Base-by-base conservation (phyloP, 352 stramenopile species). In the Halophytophthora polymorphica region DNA sequence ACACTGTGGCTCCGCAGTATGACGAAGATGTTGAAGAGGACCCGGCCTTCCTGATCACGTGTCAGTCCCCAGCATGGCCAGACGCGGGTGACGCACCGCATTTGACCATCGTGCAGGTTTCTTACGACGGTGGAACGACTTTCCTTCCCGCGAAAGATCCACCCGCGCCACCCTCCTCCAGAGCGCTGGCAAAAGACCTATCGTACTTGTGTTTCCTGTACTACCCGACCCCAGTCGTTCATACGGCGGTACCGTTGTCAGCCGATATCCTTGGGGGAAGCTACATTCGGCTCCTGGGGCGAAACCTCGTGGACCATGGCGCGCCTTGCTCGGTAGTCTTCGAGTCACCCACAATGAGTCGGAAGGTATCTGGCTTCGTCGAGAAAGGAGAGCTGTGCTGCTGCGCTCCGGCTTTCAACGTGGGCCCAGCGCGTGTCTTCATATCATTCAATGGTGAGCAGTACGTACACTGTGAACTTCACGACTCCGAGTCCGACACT, bases 121-220 rank as follows among this genome's bases (percentile, higher is more conserved):
- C 79, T 3, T 79, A 81, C 37, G 82, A 92, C 34, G 61, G 53
- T 28, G 79, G 82, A 5, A 56, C 67, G 18, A 80, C 59, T 21
- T 68, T 61, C 37, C 59, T 64, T 7, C 59, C 59, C 6, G 19
- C 23, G 14, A 61, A 60, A 38, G 55, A 60, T n/a, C 23, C 43
- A 0, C 35, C 55, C 28, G 39, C 23, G 13, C 29, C 48, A 33
- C 14, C 43, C 36, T 50, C 56, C 10, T 38, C 34, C 17, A 68
- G 31, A 39, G 60, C 37, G 22, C 44, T 86, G 18, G 45, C 70
- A 10, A 74, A 73, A 19, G 79, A 90, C 42, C 58, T 85, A 33
- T 83, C 79, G 17, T 79, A 87, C 35, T 65, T 93, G 46, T 86
- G 82, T 43, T 93, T 88, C 40, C 51, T 93, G 12, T 93, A 84